phyloP scores from a whole-genome alignment of 306 rosid species.

The Rosa rugosa region DNA sequence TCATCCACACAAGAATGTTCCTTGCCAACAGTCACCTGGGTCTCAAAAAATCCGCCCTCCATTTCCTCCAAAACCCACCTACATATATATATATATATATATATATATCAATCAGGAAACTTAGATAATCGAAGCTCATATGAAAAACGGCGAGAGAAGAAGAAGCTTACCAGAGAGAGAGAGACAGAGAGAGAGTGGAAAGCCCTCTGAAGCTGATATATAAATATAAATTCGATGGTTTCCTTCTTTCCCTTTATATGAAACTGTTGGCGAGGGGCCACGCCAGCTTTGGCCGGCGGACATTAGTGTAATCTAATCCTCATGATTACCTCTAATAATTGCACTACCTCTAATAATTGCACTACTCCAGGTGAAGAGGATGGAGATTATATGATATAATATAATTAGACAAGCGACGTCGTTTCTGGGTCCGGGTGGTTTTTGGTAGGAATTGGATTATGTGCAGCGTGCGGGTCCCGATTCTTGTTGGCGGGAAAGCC shows the following conservation, averaged over 20 bases:
- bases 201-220: neutral
- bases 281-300: constrained; percentile 12
- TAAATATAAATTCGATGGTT: neutral
- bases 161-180: neutral
- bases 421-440: neutral
- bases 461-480: neutral
- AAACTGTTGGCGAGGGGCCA: constrained; percentile 24
- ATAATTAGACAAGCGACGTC: neutral
- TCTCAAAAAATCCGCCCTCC: constrained; percentile 28
- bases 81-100: too few species aligned
- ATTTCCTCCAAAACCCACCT: constrained; percentile 4
- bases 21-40: constrained; percentile 10
- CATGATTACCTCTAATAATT: neutral
- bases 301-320: neutral
- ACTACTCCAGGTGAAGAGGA: too few species aligned
- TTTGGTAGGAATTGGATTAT: too few species aligned
- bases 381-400: too few species aligned
- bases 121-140: neutral
- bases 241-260: neutral
- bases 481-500: too few species aligned
- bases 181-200: neutral
- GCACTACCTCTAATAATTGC: neutral
- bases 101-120: neutral
- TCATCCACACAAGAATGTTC: constrained; percentile 2
- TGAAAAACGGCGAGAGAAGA: neutral